Conservation (phyloP, 176 grass and related monocot genomes). For the Phoenix dactylifera region DNA sequence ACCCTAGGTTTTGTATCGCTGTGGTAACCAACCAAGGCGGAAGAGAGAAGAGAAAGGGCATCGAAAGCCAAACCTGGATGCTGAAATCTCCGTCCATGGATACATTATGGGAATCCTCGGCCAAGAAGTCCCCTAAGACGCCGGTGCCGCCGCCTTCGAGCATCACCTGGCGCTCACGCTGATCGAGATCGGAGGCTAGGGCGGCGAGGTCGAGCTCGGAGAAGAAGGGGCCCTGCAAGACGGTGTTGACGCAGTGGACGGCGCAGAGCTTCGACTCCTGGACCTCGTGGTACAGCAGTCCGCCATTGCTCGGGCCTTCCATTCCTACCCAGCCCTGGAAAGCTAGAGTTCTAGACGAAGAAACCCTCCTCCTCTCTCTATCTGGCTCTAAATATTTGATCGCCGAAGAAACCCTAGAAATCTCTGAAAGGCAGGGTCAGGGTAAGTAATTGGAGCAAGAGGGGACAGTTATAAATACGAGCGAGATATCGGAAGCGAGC, state of each 20-base stretch:
- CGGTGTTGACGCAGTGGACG: constrained; percentile 97
- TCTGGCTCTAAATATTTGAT: no score
- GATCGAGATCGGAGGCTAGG: constrained; percentile 84
- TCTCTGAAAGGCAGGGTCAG: no score
- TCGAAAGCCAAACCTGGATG: constrained; percentile 54
- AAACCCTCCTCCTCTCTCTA: neutral
- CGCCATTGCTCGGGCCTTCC: constrained; percentile 72
- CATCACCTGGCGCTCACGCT: constrained; percentile 73
- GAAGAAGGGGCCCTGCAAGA: constrained; percentile 97
- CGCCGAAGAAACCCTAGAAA: no score
- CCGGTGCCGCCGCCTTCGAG: constrained; percentile 28
- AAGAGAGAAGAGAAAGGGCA: neutral
- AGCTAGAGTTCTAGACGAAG: neutral
- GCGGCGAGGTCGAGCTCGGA: constrained; percentile 96
- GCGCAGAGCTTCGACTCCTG: constrained; percentile 97
- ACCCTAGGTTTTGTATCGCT: no score
- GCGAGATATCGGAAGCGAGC: no score
- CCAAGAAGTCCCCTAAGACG: constrained; percentile 38
- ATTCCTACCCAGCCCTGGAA: constrained; percentile 12
- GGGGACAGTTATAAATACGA: no score
- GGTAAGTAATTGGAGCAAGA: no score
- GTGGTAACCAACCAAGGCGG: no score
- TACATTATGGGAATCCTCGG: constrained; percentile 78
- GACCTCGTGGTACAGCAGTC: constrained; percentile 94
- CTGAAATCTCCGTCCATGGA: constrained; percentile 96